These are phyloP conservation scores for Albizia julibrissin DNA, from an alignment of 306 rosid species.

Conservation along the genomic window DNA sequence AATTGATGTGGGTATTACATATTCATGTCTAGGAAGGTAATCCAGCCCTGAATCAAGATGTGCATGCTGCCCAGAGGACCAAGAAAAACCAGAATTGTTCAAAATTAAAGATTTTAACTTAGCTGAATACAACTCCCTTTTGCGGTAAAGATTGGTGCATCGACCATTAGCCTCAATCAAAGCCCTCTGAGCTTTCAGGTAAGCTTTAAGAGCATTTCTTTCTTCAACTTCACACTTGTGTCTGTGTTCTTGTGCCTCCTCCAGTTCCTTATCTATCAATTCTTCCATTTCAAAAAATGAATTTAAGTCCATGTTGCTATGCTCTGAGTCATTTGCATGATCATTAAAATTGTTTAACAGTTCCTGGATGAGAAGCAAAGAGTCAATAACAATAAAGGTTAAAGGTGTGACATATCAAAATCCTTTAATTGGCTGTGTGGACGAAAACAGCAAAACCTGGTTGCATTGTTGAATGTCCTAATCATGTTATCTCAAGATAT, in stretches of 20 bases:
- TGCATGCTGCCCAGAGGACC: constrained; percentile 62
- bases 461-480: not conserved
- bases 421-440: not conserved
- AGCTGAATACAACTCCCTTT: constrained; percentile 73
- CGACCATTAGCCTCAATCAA: constrained; percentile 81
- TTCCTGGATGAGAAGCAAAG: constrained; percentile 45
- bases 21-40: constrained; percentile 56
- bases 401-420: constrained; percentile 5
- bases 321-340: constrained; percentile 48
- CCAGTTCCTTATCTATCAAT: constrained; percentile 81
- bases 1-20: constrained; percentile 51
- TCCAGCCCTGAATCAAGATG: constrained; percentile 58
- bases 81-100: constrained; percentile 60
- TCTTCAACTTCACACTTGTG: constrained; percentile 86
- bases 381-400: constrained; percentile 16
- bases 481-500: not conserved
- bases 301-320: constrained; percentile 47
- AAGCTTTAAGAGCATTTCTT: constrained; percentile 83
- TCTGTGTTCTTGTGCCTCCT: constrained; percentile 86
- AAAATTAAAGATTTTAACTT: constrained; percentile 63
- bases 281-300: constrained; percentile 75
- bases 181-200: constrained; percentile 84
- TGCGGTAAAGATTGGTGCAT: constrained; percentile 71
- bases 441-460: not conserved
- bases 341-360: constrained; percentile 44